Evolutionary conservation across 805 yeast genomes (phyloP).

Genomic region (fission yeast (Schizosaccharomyces pombe)): DNA sequence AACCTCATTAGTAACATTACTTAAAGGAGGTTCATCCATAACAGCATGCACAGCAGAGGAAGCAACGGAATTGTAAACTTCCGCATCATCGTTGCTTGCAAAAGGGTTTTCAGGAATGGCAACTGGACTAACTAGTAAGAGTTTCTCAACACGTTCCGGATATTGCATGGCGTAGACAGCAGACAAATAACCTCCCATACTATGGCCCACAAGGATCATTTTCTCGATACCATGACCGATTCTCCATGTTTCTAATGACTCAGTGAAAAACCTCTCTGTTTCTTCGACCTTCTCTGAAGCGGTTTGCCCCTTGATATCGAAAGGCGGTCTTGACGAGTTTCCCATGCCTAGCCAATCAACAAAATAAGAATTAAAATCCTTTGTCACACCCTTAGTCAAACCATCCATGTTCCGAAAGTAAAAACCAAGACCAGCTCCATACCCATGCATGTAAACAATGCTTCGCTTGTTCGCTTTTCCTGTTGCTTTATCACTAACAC

Average conservation of each 20-base stretch:
- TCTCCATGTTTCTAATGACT: constrained; percentile 45
- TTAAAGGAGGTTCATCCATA: background rate
- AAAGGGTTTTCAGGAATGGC: constrained; percentile 30
- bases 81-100: constrained; percentile 7
- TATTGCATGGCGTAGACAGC: constrained; percentile 38
- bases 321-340: constrained; percentile 57
- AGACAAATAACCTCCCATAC: constrained; percentile 75
- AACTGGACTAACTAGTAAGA: constrained; percentile 76
- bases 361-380: constrained; percentile 54
- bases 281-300: constrained; percentile 20
- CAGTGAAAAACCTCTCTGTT: constrained; percentile 41
- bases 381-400: constrained; percentile 15
- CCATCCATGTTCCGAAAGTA: constrained; percentile 46
- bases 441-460: constrained; percentile 62
- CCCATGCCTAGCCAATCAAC: constrained; percentile 83
- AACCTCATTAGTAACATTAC: constrained; percentile 6
- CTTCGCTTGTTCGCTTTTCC: background rate
- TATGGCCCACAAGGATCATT: constrained; percentile 55
- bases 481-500: background rate
- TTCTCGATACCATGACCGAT: constrained; percentile 24
- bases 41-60: constrained; percentile 6
- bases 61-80: background rate
- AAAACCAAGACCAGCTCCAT: constrained; percentile 75
- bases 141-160: constrained; percentile 38
- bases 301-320: constrained; percentile 16